phyloP scores from a whole-genome alignment of 2,329 filamentous ascomycete species.

The Golovinomyces cichoracearum region DNA sequence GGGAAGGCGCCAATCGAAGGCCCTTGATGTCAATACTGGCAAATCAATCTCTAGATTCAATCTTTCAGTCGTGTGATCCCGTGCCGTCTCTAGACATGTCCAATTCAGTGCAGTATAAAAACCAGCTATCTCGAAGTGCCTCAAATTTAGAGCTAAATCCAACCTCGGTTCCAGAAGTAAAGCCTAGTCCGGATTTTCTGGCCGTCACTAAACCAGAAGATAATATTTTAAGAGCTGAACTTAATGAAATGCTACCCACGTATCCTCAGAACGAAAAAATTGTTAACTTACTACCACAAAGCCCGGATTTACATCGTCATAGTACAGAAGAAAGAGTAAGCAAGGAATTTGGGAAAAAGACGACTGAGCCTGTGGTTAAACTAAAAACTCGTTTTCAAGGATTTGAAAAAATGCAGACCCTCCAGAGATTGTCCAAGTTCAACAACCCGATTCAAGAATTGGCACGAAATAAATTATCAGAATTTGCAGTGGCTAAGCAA shows the following conservation, averaged over 20 bases:
- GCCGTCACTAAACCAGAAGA: conserved; percentile 1
- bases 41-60: conserved; percentile 7
- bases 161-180: not conserved
- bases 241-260: not conserved
- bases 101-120: conserved; percentile 14
- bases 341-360: not conserved
- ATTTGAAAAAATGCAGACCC: conserved; percentile 14
- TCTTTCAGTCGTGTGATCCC: conserved; percentile 6
- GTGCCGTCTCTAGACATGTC: conserved; percentile 10
- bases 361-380: not conserved
- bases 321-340: not conserved
- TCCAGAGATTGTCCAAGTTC: conserved; percentile 13
- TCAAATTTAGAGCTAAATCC: not conserved
- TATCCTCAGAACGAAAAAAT: not conserved
- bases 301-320: not conserved
- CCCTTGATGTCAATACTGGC: conserved; percentile 9
- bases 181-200: not conserved
- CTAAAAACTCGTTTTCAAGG: conserved; percentile 5
- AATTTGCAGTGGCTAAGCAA: conserved; percentile 6
- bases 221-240: not conserved
- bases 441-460: conserved; percentile 11
- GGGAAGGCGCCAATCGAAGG: conserved; percentile 13
- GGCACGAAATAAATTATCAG: conserved; percentile 9
- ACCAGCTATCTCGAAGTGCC: conserved; percentile 8
- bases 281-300: not conserved